Conservation (phyloP, 768 basidiomycete species). For the Auriculariales sp. region DNA sequence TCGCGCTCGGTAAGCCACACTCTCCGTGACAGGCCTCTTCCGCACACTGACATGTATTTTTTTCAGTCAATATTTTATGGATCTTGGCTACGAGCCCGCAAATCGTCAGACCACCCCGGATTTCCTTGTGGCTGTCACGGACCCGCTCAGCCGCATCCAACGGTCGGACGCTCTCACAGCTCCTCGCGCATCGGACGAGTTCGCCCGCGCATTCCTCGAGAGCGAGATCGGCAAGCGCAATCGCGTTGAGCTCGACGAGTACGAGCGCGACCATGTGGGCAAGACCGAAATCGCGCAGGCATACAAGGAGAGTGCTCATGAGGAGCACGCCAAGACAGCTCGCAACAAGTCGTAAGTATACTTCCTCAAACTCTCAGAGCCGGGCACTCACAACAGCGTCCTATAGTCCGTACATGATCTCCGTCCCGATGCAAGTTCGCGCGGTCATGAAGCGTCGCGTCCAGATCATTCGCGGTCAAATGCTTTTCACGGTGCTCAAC, state of each 20-base stretch:
- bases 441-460: constrained; percentile 29
- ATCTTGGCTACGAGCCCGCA: constrained; percentile 55
- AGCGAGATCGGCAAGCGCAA: too few species aligned
- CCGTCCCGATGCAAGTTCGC: constrained; percentile 29
- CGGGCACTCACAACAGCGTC: too few species aligned
- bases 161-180: constrained; percentile 23
- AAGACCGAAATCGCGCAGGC: constrained; percentile 21
- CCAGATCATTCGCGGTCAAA: constrained; percentile 30
- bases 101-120: constrained; percentile 79
- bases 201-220: constrained; percentile 25
- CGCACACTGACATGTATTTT: too few species aligned
- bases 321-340: constrained; percentile 35
- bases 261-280: too few species aligned
- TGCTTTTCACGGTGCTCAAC: constrained; percentile 17
- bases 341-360: constrained; percentile 19
- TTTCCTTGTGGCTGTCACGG: constrained; percentile 52
- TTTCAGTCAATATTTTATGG: constrained; percentile 55
- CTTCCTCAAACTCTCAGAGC: too few species aligned
- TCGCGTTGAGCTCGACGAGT: too few species aligned
- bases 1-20: constrained; percentile 26
- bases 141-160: constrained; percentile 40
- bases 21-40: too few species aligned
- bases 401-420: constrained; percentile 22
- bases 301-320: constrained; percentile 32
- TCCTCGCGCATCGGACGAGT: constrained; percentile 44